Base-by-base conservation (phyloP, 768 basidiomycete genomes). In the Leucocoprinus sp. region DNA sequence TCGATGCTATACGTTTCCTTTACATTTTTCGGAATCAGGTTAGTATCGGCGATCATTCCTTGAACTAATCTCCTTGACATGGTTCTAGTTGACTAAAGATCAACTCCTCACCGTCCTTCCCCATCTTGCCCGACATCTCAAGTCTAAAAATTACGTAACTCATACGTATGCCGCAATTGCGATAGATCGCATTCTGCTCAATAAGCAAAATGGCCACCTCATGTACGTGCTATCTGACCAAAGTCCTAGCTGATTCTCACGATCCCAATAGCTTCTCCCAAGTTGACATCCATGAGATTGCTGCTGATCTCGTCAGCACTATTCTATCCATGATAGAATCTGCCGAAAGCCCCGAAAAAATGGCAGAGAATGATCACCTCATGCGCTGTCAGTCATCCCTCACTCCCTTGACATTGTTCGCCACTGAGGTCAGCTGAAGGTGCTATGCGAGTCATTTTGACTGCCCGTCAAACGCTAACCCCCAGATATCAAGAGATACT, bases 141-240 rank as follows among this genome's bases (percentile, higher is more conserved):
- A 70, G 4, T 90, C 89, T 15, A 68, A 74, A 42, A 91, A 92
- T 58, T 93, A 91, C 63, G 95, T 98, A 38, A 84, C 86, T 19
- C 95, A 87, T 56, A 93, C 95, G 0, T 98, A 97, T 63, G 92
- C 93, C 7, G 93, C 96, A 14, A 93, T 97, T 55, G 91, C 93
- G n/a, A 93, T 99, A 57, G 96, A 99, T 57, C 78, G 93, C 5
- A 83, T 97, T 43, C 66, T 99, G 31, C 90, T 81, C 63, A 96
- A 97, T 63, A 92, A 88, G 58, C 82, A 85, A 55, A 78, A 79
- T 2, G 72, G 72, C 3, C 75, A 79, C 51, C 69, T 89, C 19
- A 57, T 91, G 93, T 96, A 48, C 45, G 87, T 69, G n/a, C 15
- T 15, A 28, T 15, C 19, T 29, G 18, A 23, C 7, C 37, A 8